phyloP scores from a whole-genome alignment of 345 rosid genomes.

The Salix udensis region DNA sequence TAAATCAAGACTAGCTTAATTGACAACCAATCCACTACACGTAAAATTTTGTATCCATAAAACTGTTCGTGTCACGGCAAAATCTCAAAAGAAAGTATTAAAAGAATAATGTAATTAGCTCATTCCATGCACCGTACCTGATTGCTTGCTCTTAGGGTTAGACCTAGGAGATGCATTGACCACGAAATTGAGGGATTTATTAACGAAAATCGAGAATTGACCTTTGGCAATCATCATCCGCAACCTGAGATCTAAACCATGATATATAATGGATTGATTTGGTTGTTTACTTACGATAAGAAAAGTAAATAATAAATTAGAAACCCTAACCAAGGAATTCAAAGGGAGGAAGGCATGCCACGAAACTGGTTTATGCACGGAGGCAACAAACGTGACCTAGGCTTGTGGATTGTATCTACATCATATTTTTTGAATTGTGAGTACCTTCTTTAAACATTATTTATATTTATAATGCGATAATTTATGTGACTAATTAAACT shows the following conservation, averaged over 20 bases:
- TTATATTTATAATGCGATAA: no score
- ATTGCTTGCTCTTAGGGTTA: neutral
- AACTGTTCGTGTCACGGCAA: neutral
- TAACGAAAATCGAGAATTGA: constrained; percentile 1
- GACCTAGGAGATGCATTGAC: neutral
- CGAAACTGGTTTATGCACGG: constrained; percentile 16
- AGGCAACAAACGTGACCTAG: neutral
- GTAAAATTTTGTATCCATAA: no score
- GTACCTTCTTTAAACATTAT: no score
- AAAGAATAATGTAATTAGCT: neutral
- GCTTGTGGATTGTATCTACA: no score
- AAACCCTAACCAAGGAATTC: neutral
- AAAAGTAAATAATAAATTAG: neutral
- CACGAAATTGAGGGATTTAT: neutral
- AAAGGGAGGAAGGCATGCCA: constrained; percentile 9
- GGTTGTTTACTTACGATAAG: neutral
- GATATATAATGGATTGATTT: neutral
- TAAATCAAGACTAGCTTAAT: no score
- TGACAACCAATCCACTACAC: neutral
- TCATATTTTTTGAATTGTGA: no score
- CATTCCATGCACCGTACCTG: neutral
- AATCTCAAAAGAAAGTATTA: neutral
- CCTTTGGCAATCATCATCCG: neutral
- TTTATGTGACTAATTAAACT: no score
- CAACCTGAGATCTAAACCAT: neutral